Conservation (phyloP, 2,329 filamentous ascomycete genomes). For the Xylariaceae sp. region DNA sequence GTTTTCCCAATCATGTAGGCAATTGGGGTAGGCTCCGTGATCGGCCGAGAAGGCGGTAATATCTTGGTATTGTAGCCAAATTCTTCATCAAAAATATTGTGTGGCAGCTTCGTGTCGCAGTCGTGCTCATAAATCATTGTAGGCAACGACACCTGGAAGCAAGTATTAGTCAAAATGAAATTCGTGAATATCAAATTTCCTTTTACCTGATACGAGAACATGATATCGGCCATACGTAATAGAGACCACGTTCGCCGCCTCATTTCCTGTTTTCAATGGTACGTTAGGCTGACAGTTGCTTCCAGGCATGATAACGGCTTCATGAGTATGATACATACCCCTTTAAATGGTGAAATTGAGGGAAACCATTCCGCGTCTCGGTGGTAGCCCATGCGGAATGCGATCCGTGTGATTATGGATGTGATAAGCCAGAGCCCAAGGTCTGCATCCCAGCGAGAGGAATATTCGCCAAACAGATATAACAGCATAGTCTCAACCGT, state of each 20-base stretch:
- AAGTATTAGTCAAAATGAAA: conserved; percentile 3
- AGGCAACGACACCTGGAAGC: conserved; percentile 49
- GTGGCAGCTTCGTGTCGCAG: conserved; percentile 71
- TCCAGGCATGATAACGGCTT: background rate
- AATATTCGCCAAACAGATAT: conserved; percentile 74
- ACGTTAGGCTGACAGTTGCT: conserved; percentile 13
- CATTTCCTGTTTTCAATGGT: conserved; percentile 56
- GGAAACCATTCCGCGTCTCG: conserved; percentile 74
- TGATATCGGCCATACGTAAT: conserved; percentile 68
- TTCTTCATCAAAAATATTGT: conserved; percentile 80
- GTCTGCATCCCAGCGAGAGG: conserved; percentile 71
- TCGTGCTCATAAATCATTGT: conserved; percentile 71
- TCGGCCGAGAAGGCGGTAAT: conserved; percentile 65
- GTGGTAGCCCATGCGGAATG: conserved; percentile 73
- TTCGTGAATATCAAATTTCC: conserved; percentile 19
- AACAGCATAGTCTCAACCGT: conserved; percentile 77
- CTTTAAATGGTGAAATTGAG: conserved; percentile 69
- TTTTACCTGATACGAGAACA: conserved; percentile 72
- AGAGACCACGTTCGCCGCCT: conserved; percentile 66
- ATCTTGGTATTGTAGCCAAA: conserved; percentile 66
- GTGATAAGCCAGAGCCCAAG: conserved; percentile 61
- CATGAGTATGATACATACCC: conserved; percentile 41
- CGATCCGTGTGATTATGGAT: conserved; percentile 54
- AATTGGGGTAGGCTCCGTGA: conserved; percentile 70
- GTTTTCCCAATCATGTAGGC: conserved; percentile 77